These are phyloP conservation scores for Paecilomyces sp. DNA, from an alignment of 2,329 filamentous ascomycete species.

Conservation along the genomic window DNA sequence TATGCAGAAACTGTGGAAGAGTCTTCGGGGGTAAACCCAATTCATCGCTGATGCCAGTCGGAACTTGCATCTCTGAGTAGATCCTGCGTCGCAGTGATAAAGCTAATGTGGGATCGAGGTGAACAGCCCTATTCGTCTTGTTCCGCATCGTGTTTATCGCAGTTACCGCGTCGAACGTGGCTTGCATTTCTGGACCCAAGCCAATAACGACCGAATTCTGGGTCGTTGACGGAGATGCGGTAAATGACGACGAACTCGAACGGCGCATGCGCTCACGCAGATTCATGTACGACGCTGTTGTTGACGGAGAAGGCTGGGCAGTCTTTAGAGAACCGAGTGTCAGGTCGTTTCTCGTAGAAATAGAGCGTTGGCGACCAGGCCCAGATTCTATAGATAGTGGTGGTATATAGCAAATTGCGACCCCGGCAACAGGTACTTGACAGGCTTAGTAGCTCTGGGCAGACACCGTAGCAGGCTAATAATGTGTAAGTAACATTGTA, in stretches of 20 bases:
- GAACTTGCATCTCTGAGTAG: not conserved
- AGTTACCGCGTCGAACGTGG: not conserved
- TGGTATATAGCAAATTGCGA: slow-evolving; percentile 12
- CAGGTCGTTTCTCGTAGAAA: slow-evolving; percentile 1
- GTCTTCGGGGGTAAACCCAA: not conserved
- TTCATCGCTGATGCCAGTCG: not conserved
- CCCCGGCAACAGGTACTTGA: slow-evolving; percentile 12
- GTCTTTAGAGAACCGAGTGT: not conserved
- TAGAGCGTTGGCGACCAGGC: slow-evolving; percentile 2
- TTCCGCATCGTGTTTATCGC: not conserved
- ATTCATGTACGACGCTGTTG: not conserved
- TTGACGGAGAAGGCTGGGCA: not conserved
- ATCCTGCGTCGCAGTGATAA: not conserved
- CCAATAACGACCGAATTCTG: not conserved
- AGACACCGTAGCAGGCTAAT: slow-evolving; percentile 36
- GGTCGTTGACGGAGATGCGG: not conserved
- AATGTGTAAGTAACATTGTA: slow-evolving; percentile 12
- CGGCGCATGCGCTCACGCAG: not conserved
- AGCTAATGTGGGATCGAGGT: not conserved
- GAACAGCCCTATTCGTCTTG: not conserved
- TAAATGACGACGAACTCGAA: not conserved
- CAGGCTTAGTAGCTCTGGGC: slow-evolving; percentile 36
- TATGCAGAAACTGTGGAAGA: not conserved
- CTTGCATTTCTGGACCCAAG: not conserved
- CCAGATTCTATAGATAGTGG: slow-evolving; percentile 14